Evolutionary conservation across 805 yeast species (phyloP).

Genomic region (Yarrowia yakushimensis): DNA sequence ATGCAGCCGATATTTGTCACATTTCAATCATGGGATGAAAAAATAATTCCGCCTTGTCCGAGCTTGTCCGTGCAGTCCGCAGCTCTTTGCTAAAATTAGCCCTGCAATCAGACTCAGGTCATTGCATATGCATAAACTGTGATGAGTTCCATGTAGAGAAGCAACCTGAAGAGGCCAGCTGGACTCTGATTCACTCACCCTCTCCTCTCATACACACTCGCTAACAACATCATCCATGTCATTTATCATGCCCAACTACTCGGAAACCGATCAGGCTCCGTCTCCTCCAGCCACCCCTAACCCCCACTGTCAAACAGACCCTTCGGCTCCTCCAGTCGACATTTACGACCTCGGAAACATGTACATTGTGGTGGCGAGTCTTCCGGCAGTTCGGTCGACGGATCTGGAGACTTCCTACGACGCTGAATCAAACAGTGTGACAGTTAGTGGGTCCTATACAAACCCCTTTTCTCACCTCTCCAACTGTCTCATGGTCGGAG

Average conservation of each 20-base stretch:
- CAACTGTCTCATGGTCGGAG: not conserved
- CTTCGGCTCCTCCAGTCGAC: slow-evolving; percentile 1
- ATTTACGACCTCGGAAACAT: slow-evolving; percentile 8
- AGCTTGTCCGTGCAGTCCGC: too few species aligned
- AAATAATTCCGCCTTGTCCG: not conserved
- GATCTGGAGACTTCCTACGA: not conserved
- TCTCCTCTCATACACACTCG: not conserved
- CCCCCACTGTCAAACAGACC: not conserved
- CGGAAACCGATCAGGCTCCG: not conserved
- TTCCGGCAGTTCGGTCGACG: not conserved
- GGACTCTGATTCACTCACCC: not conserved
- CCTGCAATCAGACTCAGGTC: not conserved
- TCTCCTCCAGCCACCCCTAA: not conserved
- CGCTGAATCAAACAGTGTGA: not conserved
- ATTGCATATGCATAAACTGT: slow-evolving; percentile 19
- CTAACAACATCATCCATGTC: not conserved
- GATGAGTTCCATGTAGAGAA: not conserved
- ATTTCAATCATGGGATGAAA: too few species aligned
- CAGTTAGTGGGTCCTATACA: not conserved
- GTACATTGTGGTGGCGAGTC: not conserved
- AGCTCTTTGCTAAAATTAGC: not conserved
- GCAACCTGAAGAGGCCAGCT: not conserved
- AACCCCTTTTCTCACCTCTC: not conserved
- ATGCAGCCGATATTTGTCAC: too few species aligned
- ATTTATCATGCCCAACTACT: not conserved